Percentiles rank a stretch among this genome's conserved stretches.
Evolutionary conservation across 441 rosid species (phyloP).

Genomic region (California macrophylla): DNA sequence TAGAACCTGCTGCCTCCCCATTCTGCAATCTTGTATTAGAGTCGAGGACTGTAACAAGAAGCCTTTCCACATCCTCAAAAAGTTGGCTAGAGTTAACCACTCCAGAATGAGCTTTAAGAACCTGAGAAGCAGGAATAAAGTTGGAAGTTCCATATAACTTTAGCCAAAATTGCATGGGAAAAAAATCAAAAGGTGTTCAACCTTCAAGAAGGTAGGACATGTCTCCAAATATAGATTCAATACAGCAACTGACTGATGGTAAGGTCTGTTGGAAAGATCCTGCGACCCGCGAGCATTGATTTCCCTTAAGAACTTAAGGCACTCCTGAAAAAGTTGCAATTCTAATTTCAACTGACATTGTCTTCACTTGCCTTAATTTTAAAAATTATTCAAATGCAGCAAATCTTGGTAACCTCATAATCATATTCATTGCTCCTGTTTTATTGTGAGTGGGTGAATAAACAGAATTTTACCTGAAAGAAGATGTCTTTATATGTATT

Average conservation of each 20-base stretch:
- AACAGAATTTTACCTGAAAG: conserved; percentile 49
- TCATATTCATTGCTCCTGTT: background rate
- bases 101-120: conserved; percentile 51
- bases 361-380: conserved; percentile 10
- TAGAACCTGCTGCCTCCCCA: conserved; percentile 59
- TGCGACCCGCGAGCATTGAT: conserved; percentile 59
- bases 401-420: background rate
- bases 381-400: background rate
- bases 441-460: background rate
- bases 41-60: conserved; percentile 42
- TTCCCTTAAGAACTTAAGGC: conserved; percentile 73
- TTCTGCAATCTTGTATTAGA: conserved; percentile 59
- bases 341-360: conserved; percentile 18
- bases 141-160: background rate
- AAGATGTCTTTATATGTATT: conserved; percentile 53
- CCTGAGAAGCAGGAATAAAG: conserved; percentile 32
- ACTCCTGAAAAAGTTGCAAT: conserved; percentile 50
- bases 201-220: conserved; percentile 61
- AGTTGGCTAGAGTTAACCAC: conserved; percentile 31
- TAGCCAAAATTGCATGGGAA: background rate
- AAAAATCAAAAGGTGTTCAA: conserved; percentile 19
- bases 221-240: conserved; percentile 56
- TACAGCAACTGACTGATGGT: conserved; percentile 48
- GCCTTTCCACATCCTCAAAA: conserved; percentile 64
- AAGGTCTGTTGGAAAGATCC: conserved; percentile 54